Percentiles rank a stretch among this genome's conserved stretches.
Evolutionary conservation across 2,329 filamentous ascomycete species (phyloP).

Genomic region (Teratosphaeriaceae sp.): DNA sequence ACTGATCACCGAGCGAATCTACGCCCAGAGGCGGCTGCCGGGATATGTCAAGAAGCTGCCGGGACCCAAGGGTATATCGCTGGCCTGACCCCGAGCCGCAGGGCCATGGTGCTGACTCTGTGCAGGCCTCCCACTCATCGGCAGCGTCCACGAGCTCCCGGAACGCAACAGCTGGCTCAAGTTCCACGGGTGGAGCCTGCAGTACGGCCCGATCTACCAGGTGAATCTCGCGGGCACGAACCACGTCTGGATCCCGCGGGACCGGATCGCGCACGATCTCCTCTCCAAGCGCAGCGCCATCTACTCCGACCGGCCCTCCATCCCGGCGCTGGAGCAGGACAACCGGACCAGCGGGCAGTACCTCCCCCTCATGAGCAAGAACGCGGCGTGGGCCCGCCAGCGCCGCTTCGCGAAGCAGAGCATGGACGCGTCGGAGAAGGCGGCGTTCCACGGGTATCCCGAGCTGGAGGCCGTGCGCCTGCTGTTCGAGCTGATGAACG

Average conservation of each 20-base stretch:
- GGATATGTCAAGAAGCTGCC: conserved; percentile 2
- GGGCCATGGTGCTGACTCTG: background rate
- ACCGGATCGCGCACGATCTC: conserved; percentile 37
- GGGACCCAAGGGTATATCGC: background rate
- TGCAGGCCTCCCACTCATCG: conserved; percentile 38
- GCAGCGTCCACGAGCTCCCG: conserved; percentile 37
- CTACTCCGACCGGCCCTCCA: conserved; percentile 42
- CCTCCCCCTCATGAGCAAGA: conserved; percentile 38
- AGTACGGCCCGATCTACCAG: conserved; percentile 37
- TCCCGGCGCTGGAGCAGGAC: conserved; percentile 38
- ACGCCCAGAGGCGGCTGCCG: background rate
- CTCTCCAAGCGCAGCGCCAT: conserved; percentile 39
- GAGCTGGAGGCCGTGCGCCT: conserved; percentile 40
- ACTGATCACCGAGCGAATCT: background rate
- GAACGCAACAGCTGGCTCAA: conserved; percentile 39
- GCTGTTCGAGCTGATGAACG: conserved; percentile 38
- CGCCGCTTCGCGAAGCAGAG: conserved; percentile 40
- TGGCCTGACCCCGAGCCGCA: background rate
- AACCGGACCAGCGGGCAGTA: conserved; percentile 42
- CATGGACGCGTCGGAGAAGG: conserved; percentile 38
- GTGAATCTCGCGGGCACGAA: conserved; percentile 38
- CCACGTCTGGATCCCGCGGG: conserved; percentile 41
- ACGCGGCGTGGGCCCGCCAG: conserved; percentile 36
- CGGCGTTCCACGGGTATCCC: conserved; percentile 37
- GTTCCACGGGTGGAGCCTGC: conserved; percentile 39